Evolutionary conservation across 2,329 filamentous ascomycete genomes (phyloP), one percentile per base, ranked within the genome.

Genomic region (Sporothrix sp.): DNA sequence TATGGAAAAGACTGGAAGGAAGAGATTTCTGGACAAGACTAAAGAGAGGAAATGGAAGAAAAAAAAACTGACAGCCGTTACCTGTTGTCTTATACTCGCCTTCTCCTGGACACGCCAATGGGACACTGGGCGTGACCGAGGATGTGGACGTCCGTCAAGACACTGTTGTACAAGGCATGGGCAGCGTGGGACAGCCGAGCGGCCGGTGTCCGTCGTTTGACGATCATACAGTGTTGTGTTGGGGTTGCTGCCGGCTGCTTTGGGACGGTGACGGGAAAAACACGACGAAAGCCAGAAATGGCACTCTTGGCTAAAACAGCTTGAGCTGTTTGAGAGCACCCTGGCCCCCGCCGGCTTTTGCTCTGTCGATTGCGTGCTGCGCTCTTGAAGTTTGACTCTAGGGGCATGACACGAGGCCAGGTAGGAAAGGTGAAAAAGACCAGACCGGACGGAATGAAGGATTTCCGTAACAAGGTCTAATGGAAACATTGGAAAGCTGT

Each of bases 1-100:
- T 48, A 35, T 50, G 16, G 42, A 37, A 54, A 51, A 45, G 47
- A 54, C 35, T 42, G 52, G 16, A 49, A 48, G 28, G 35, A 35
- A 27, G 25, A 39, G 30, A n/a, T 21, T 14, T 18, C 28, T 40
- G 28, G 27, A 11, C 10, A 48, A 48, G 16, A 21, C n/a, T 42
- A 21, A 42, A 28, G 39, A 48, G 37, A 42, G 27, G 36, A 38
- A 50, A 14, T 21, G 20, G 25, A 3, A 36, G 18, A 28, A 48
- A 21, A 33, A 18, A 38, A 28, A 32, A 14, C 18, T 11, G 23
- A 23, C 5, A 20, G 21, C 38, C 39, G 38, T n/a, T n/a, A n/a
- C n/a, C n/a, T n/a, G n/a, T n/a, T n/a, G n/a, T n/a, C n/a, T n/a
- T 49, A 42, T 49, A 42, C 37, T 35, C 37, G 28, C 28, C 42